Conservation (phyloP, 345 rosid species). For the Alliaria petiolata region DNA sequence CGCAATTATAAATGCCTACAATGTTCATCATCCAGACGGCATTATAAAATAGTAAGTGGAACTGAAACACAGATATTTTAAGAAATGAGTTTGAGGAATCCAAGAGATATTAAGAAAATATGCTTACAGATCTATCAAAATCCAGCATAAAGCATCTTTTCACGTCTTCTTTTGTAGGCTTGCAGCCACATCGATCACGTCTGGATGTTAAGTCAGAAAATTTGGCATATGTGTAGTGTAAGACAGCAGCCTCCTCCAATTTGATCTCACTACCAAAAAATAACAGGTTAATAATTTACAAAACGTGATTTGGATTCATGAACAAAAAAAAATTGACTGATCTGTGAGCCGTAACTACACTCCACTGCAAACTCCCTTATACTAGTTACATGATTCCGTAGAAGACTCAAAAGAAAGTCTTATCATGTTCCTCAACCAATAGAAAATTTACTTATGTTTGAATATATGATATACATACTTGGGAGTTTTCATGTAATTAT, state of each 20-base stretch:
- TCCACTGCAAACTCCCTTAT: background rate
- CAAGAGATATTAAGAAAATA: background rate
- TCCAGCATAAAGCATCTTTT: constrained; percentile 99
- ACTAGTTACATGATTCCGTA: background rate
- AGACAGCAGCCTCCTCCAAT: constrained; percentile 94
- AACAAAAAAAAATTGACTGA: background rate
- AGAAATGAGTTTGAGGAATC: background rate
- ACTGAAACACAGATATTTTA: background rate
- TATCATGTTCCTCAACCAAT: background rate
- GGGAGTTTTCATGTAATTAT: constrained; percentile 89
- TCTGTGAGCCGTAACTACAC: background rate
- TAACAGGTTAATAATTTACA: background rate
- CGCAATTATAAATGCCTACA: constrained; percentile 96
- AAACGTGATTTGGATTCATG: background rate
- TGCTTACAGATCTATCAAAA: constrained; percentile 88
- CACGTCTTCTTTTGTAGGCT: constrained; percentile 93
- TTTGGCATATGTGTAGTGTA: constrained; percentile 88
- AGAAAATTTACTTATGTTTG: background rate
- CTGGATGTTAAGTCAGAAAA: constrained; percentile 93
- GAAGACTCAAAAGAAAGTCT: background rate
- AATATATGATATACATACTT: constrained; percentile 41
- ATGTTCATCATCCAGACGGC: constrained; percentile 5
- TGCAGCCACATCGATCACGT: constrained; percentile 95
- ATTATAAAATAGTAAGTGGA: background rate
- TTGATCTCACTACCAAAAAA: constrained; percentile 83